phyloP scores from a whole-genome alignment of 768 basidiomycete species.

The Tulasnella sp. region DNA sequence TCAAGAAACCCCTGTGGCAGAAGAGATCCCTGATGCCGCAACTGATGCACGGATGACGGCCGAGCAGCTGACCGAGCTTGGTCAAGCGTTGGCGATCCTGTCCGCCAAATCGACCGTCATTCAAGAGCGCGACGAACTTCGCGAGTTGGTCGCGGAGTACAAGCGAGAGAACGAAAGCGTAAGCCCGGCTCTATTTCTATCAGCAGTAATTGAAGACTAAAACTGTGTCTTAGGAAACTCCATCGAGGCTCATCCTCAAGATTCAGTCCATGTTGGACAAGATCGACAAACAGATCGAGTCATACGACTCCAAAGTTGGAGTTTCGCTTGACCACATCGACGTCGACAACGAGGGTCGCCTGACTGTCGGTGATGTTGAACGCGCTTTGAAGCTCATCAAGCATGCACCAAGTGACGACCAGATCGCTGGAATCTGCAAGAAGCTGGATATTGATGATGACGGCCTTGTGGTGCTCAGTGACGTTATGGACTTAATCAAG shows the following conservation, averaged over 20 bases:
- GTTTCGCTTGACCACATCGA: slow-evolving; percentile 84
- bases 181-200: not conserved
- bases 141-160: slow-evolving; percentile 92
- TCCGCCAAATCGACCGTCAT: slow-evolving; percentile 94
- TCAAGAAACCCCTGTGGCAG: slow-evolving; percentile 27
- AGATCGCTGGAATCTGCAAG: slow-evolving; percentile 81
- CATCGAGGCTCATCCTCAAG: slow-evolving; percentile 91
- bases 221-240: slow-evolving; percentile 72
- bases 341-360: slow-evolving; percentile 82
- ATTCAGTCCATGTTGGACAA: slow-evolving; percentile 77
- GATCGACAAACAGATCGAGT: slow-evolving; percentile 88
- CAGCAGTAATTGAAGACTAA: not conserved
- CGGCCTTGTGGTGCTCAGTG: slow-evolving; percentile 92
- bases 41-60: slow-evolving; percentile 93
- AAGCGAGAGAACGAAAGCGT: slow-evolving; percentile 79
- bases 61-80: slow-evolving; percentile 92
- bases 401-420: slow-evolving; percentile 88
- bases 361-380: slow-evolving; percentile 85
- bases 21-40: slow-evolving; percentile 14
- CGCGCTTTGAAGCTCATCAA: slow-evolving; percentile 92
- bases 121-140: slow-evolving; percentile 92
- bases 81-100: slow-evolving; percentile 85
- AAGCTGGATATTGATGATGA: slow-evolving; percentile 97
- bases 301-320: slow-evolving; percentile 87
- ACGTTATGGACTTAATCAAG: slow-evolving; percentile 84